Conservation (phyloP, 2,329 filamentous ascomycete species). For the Sporothrix humicola region DNA sequence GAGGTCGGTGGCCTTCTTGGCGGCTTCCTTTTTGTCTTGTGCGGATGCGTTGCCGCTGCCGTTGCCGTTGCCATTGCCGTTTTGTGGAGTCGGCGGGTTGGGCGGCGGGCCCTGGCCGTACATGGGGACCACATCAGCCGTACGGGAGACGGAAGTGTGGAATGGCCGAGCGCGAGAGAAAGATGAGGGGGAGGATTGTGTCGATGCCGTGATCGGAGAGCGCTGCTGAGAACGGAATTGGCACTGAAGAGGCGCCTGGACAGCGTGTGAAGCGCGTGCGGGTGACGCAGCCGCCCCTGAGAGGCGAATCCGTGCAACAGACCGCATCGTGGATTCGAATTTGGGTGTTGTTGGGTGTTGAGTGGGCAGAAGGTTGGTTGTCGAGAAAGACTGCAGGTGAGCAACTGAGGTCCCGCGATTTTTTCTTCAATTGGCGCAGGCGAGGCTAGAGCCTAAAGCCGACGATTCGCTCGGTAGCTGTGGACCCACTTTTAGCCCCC, state of each 20-base stretch:
- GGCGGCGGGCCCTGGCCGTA: constrained; percentile 66
- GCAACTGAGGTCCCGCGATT: constrained; percentile 18
- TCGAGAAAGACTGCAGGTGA: background rate
- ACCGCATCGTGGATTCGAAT: background rate
- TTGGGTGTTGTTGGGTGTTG: background rate
- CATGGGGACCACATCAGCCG: constrained; percentile 58
- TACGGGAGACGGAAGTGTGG: background rate
- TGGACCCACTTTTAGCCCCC: constrained; percentile 22
- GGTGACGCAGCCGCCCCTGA: constrained; percentile 19
- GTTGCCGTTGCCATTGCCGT: background rate
- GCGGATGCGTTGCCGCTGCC: background rate
- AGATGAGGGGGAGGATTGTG: background rate
- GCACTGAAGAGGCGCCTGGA: background rate
- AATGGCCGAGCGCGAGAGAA: background rate
- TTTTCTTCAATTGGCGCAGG: constrained; percentile 20
- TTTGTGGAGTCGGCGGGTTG: constrained; percentile 52
- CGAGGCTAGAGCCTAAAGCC: constrained; percentile 12
- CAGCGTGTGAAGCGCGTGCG: background rate
- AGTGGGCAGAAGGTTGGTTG: background rate
- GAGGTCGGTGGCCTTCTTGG: constrained; percentile 40
- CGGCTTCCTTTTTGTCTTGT: background rate
- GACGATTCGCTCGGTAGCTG: background rate
- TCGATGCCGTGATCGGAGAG: constrained; percentile 4
- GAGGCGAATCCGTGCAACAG: constrained; percentile 27
- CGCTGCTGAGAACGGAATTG: background rate